Percentiles rank a stretch among this genome's conserved stretches.
Conservation (phyloP, 805 yeast species). For the Torulaspora gathmanii region DNA sequence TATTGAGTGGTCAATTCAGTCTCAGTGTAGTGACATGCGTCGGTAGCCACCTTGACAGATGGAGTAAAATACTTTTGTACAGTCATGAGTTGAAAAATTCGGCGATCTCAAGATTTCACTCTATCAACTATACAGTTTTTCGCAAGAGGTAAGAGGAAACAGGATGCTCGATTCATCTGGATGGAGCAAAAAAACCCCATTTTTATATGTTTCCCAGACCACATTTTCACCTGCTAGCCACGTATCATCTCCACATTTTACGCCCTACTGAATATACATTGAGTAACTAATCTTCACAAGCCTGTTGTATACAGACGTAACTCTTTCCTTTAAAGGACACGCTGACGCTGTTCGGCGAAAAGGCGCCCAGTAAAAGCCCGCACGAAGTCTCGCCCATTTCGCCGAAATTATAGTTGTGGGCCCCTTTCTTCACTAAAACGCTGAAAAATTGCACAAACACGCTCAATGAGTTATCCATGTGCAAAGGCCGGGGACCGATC, state of each 20-base stretch:
- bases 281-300: too few relatives aligned
- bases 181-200: not conserved
- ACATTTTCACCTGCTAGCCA: too few relatives aligned
- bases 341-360: conserved; percentile 8
- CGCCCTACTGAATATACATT: too few relatives aligned
- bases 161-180: not conserved
- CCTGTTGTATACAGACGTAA: not conserved
- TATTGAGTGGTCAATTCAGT: conserved; percentile 52
- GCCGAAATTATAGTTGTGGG: not conserved
- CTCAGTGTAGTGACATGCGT: conserved; percentile 49
- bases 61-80: conserved; percentile 15
- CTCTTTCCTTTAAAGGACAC: not conserved
- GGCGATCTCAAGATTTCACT: too few relatives aligned
- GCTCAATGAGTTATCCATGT: not conserved
- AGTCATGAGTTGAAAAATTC: conserved; percentile 8
- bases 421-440: not conserved
- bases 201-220: conserved; percentile 1
- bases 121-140: not conserved
- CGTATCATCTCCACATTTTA: too few relatives aligned
- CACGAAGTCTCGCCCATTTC: not conserved
- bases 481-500: not conserved
- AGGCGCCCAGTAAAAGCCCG: not conserved
- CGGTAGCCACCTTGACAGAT: conserved; percentile 47
- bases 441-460: not conserved
- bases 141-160: not conserved